A percentile compares a stretch with the other conserved stretches of the same genome.
phyloP scores from a whole-genome alignment of 2,329 filamentous ascomycete species.

The Fusarium sulawesiense region DNA sequence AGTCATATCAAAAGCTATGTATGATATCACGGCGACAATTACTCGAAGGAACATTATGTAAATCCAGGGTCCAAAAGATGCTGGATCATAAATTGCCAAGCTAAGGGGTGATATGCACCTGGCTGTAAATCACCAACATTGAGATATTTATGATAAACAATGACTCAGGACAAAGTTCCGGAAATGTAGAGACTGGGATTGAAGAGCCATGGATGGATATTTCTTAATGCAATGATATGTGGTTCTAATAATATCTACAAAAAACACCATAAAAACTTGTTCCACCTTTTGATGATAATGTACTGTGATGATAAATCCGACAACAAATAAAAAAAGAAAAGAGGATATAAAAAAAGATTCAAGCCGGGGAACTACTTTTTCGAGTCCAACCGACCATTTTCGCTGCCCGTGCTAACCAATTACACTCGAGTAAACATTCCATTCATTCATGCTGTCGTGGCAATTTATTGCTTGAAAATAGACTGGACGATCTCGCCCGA shows the following conservation, averaged over 20 bases:
- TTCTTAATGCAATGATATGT: conserved; percentile 8
- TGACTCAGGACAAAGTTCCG: neutral
- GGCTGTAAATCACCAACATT: neutral
- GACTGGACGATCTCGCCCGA: conserved; percentile 82
- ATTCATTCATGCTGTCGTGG: conserved; percentile 39
- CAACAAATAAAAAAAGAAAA: conserved; percentile 9
- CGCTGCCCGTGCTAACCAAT: conserved; percentile 40
- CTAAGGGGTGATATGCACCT: neutral
- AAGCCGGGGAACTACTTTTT: conserved; percentile 23
- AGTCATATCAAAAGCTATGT: conserved; percentile 1
- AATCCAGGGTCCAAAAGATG: neutral
- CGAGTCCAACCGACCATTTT: conserved; percentile 38
- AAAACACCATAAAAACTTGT: conserved; percentile 22
- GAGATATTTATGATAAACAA: neutral
- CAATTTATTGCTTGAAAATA: conserved; percentile 66
- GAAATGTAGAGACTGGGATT: neutral
- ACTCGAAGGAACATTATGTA: neutral
- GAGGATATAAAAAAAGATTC: conserved; percentile 31
- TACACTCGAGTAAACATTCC: conserved; percentile 36
- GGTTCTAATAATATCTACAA: conserved; percentile 33
- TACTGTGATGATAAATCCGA: neutral
- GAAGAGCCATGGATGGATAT: neutral
- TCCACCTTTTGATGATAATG: conserved; percentile 18
- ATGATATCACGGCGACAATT: neutral
- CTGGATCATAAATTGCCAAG: neutral